Base-by-base conservation (phyloP, 2,329 filamentous ascomycete species). In the Alternaria solani region DNA sequence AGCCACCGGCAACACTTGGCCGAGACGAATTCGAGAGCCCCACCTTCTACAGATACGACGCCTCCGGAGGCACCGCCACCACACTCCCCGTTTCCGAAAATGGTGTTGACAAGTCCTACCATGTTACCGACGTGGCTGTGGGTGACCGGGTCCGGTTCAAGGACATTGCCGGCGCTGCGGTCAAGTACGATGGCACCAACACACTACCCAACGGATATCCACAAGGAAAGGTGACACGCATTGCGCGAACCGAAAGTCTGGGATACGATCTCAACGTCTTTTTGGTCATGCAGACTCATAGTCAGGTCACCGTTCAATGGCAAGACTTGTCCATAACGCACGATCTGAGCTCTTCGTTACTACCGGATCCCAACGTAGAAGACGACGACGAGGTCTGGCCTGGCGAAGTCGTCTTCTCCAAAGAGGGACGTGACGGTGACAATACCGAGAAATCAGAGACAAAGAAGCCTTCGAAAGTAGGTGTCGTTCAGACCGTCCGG, bases 181-280 rank as follows among this genome's bases (percentile, higher is more conserved):
- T 80, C 38, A 88, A 87, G 65, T 88, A 88, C 66, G 78, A 82
- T 53, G 76, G 76, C 5, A 67, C 75, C 0, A 72, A 64, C 18
- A 67, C 59, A 25, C 44, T 70, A 34, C 44, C 47, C 11, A 70
- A 76, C 53, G 73, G 74, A 43, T 67, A 68, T n/a, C 67, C 73
- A 1, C 76, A 81, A 48, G 81, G 81, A 20, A 79, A 75, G 39
- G 73, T 86, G 42, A 74, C 76, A 14, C 77, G 78, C 20, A 80
- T 86, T 28, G 77, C 83, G 25, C 74, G 81, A 9, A 80, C 80
- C 3, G 78, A 83, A 23, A 83, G 81, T 8, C 76, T 84, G 41
- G 86, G 86, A 1, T 87, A 85, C 68, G 86, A 89, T 64, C 73
- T 88, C 63, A 88, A 89, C 61, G 80, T 87, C 3, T 87, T 84